A percentile compares a stretch with the other conserved stretches of the same genome.
These are phyloP conservation scores for Hymenotorrendiella dingleyae DNA, from an alignment of 2,329 filamentous ascomycete genomes.

Conservation along the genomic window DNA sequence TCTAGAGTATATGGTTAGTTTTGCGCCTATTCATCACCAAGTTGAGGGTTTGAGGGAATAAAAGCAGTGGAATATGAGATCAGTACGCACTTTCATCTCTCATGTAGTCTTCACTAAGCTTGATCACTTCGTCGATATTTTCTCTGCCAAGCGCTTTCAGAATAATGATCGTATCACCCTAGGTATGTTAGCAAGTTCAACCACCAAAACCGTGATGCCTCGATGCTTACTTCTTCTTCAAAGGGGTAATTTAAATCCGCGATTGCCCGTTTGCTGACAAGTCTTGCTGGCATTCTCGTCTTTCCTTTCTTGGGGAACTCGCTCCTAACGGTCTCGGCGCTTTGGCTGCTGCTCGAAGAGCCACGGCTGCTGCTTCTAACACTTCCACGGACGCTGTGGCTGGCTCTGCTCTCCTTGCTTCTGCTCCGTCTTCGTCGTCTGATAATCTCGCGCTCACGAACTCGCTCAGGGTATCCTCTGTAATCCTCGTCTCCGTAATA, in stretches of 20 bases:
- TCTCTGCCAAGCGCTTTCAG: constrained; percentile 80
- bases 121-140: constrained; percentile 86
- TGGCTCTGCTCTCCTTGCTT: constrained; percentile 28
- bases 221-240: constrained; percentile 66
- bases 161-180: constrained; percentile 78
- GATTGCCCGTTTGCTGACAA: constrained; percentile 75
- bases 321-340: constrained; percentile 45
- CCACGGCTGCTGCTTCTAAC: constrained; percentile 35
- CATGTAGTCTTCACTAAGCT: constrained; percentile 71
- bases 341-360: constrained; percentile 38
- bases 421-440: constrained; percentile 41
- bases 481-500: constrained; percentile 68
- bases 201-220: neutral
- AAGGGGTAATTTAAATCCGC: constrained; percentile 83
- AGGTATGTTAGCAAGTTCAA: constrained; percentile 28
- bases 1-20: constrained; percentile 20
- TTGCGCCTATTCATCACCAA: constrained; percentile 1
- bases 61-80: constrained; percentile 1
- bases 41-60: constrained; percentile 11
- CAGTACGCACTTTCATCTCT: neutral
- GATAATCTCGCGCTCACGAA: constrained; percentile 57
- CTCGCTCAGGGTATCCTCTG: constrained; percentile 52
- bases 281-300: constrained; percentile 75
- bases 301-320: constrained; percentile 79
- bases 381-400: constrained; percentile 20